phyloP scores from a whole-genome alignment of 1,284 basidiomycete genomes.

The Microbotryomycetes sp. region DNA sequence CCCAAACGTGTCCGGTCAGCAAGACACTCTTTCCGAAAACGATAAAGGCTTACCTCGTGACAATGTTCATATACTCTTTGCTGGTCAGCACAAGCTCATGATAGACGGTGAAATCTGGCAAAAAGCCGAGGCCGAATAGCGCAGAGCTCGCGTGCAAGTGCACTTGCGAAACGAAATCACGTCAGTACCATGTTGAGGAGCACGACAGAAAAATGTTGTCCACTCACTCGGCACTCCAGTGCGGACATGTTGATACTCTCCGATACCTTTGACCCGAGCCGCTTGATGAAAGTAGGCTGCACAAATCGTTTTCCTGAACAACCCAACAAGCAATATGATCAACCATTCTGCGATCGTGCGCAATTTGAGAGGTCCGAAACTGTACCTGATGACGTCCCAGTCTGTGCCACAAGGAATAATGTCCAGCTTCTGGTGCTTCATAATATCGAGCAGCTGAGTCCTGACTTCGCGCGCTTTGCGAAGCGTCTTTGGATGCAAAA shows the following conservation, averaged over 20 bases:
- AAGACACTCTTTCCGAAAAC: constrained; percentile 70
- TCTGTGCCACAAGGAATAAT: constrained; percentile 85
- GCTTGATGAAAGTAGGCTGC: constrained; percentile 99
- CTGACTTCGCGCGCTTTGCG: constrained; percentile 96
- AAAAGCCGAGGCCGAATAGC: constrained; percentile 89
- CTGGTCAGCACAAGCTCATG: constrained; percentile 88
- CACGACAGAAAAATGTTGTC: too few species aligned
- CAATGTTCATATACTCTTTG: constrained; percentile 92
- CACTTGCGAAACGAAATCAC: constrained; percentile 36
- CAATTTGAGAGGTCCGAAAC: background rate
- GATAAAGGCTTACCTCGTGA: constrained; percentile 51
- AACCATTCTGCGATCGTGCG: constrained; percentile 22
- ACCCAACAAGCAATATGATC: background rate
- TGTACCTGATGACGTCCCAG: constrained; percentile 80
- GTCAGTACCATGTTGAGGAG: too few species aligned
- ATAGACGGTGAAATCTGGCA: constrained; percentile 90
- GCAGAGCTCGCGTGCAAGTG: constrained; percentile 95
- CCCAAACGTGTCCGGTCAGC: constrained; percentile 76
- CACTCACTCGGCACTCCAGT: constrained; percentile 55
- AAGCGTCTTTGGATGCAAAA: constrained; percentile 90
- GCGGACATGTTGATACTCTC: constrained; percentile 95
- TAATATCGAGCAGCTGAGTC: constrained; percentile 92
- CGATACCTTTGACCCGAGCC: constrained; percentile 94
- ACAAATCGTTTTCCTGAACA: constrained; percentile 81
- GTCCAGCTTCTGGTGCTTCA: constrained; percentile 95